A percentile compares a stretch with the other conserved stretches of the same genome.
These are phyloP conservation scores for Suillus subalutaceus DNA, from an alignment of 768 basidiomycete species.

Conservation along the genomic window DNA sequence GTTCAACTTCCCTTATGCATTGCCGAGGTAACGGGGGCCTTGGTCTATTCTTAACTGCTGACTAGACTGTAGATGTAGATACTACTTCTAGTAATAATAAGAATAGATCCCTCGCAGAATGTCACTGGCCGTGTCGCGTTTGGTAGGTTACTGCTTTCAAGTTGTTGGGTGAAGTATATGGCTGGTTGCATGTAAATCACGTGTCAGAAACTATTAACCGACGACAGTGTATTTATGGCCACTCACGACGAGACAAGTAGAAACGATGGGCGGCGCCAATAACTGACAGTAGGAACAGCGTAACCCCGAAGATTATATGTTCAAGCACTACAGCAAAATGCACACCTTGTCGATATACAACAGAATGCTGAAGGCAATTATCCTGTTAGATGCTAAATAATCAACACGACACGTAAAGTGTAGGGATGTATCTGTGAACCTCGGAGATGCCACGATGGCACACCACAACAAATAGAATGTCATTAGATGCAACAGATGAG, in stretches of 20 bases:
- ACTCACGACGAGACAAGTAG: not conserved
- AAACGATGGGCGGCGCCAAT: slow-evolving; percentile 66
- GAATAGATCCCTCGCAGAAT: not conserved
- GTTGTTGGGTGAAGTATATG: not conserved
- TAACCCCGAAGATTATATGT: too few species aligned
- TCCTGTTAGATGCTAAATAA: too few species aligned
- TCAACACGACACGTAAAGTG: too few species aligned
- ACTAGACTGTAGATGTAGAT: not conserved
- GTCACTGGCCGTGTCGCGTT: not conserved
- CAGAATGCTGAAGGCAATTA: too few species aligned
- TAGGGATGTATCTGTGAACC: too few species aligned
- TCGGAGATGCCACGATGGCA: too few species aligned
- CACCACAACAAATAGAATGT: too few species aligned
- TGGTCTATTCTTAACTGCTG: not conserved
- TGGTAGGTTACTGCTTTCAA: not conserved
- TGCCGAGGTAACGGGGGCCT: not conserved
- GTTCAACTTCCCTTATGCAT: not conserved
- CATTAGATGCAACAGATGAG: too few species aligned
- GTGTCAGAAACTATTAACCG: not conserved
- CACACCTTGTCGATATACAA: too few species aligned
- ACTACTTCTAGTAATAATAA: not conserved
- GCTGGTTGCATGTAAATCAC: not conserved
- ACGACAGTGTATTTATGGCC: not conserved
- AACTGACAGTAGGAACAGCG: slow-evolving; percentile 20
- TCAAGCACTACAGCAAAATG: too few species aligned